A percentile compares a stretch with the other conserved stretches of the same genome.
phyloP scores from a whole-genome alignment of 257 asterid genomes.

The Fraxinus anomala region DNA sequence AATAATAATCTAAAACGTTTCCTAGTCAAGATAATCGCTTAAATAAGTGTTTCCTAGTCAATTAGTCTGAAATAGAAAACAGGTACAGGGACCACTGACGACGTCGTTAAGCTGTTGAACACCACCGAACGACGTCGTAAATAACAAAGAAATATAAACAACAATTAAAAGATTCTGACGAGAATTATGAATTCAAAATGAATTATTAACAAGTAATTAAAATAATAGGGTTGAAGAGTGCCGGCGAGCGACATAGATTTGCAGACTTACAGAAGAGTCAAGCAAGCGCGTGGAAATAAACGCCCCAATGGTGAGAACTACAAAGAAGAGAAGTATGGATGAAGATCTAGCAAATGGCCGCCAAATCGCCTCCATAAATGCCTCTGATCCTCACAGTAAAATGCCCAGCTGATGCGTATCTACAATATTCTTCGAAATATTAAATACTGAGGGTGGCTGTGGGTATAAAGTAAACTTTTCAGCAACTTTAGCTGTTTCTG shows the following conservation, averaged over 20 bases:
- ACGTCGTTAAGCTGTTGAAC: neutral
- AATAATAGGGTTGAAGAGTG: neutral
- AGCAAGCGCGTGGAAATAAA: neutral
- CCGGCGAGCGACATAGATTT: neutral
- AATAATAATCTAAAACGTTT: neutral
- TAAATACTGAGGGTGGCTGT: neutral
- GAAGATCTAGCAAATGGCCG: constrained; percentile 2
- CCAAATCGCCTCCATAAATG: constrained; percentile 10
- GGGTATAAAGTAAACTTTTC: neutral
- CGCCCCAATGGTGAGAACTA: neutral
- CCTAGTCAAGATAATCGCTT: neutral
- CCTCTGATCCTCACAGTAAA: neutral
- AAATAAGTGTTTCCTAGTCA: neutral
- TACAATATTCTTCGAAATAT: neutral
- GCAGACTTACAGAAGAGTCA: neutral
- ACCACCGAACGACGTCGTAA: neutral
- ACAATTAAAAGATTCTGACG: neutral
- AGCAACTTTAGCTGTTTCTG: neutral
- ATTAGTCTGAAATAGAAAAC: neutral
- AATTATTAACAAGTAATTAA: neutral
- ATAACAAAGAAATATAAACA: neutral
- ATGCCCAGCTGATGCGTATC: neutral
- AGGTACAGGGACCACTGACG: neutral
- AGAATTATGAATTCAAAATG: neutral
- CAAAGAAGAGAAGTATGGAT: neutral